Conservation (phyloP, 108 stramenopile genomes). For the Cyclostephanos tholiformis region DNA sequence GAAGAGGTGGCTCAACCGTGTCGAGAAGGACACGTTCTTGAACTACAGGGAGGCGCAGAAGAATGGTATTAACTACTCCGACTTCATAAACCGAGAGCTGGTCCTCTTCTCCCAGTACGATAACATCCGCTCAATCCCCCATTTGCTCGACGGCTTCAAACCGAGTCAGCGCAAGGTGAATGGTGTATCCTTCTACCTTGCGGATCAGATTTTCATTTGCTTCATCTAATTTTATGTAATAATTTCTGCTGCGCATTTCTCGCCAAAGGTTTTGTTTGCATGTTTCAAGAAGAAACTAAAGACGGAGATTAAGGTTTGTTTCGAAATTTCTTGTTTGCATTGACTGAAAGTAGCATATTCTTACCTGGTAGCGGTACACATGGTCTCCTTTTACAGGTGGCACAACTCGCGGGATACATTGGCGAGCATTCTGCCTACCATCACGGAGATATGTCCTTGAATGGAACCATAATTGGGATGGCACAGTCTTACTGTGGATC, state of each 20-base stretch:
- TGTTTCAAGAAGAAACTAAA: conserved; percentile 99
- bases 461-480: conserved; percentile 96
- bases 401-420: conserved; percentile 86
- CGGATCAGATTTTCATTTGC: too few species aligned
- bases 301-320: conserved; percentile 93
- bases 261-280: conserved; percentile 73
- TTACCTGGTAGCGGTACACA: conserved; percentile 69
- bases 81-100: conserved; percentile 98
- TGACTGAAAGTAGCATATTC: too few species aligned
- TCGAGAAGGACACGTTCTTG: conserved; percentile 86
- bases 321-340: conserved; percentile 1
- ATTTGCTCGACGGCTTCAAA: conserved; percentile 97
- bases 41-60: conserved; percentile 76
- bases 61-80: conserved; percentile 81
- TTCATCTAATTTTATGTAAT: not conserved
- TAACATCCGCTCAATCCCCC: conserved; percentile 94
- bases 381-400: conserved; percentile 5
- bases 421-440: conserved; percentile 98
- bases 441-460: conserved; percentile 97
- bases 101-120: conserved; percentile 96
- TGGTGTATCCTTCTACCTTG: not conserved
- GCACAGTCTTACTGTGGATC: conserved; percentile 96
- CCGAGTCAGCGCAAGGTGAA: conserved; percentile 95
- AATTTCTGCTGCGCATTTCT: not conserved
- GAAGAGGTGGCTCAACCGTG: conserved; percentile 88